These are phyloP conservation scores for Aplosporella prunicola DNA, from an alignment of 2,329 filamentous ascomycete genomes.

Conservation along the genomic window DNA sequence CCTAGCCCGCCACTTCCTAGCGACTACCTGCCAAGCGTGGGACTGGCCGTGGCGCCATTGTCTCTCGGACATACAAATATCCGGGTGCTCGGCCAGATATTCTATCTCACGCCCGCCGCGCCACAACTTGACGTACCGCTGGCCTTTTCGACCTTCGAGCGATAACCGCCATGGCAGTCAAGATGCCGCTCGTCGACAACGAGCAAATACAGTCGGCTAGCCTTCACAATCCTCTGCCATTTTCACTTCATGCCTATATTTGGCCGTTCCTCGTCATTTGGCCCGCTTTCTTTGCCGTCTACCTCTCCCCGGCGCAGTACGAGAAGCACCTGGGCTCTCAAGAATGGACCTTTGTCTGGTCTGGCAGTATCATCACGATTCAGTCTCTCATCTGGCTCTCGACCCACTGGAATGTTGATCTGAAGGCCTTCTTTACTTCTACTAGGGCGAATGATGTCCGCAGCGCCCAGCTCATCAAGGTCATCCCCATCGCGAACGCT, in stretches of 20 bases:
- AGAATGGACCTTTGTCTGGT: slow-evolving; percentile 97
- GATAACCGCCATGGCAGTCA: too few species aligned
- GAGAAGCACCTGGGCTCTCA: slow-evolving; percentile 84
- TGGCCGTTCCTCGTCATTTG: slow-evolving; percentile 90
- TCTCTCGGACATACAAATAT: too few species aligned
- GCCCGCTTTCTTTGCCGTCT: slow-evolving; percentile 84
- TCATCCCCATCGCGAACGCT: slow-evolving; percentile 82
- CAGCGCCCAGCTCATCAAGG: slow-evolving; percentile 79
- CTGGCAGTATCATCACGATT: slow-evolving; percentile 73
- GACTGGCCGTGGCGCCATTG: too few species aligned
- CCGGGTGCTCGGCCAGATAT: too few species aligned
- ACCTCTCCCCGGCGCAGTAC: slow-evolving; percentile 74
- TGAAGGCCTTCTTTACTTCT: slow-evolving; percentile 74
- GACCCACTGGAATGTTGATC: slow-evolving; percentile 93
- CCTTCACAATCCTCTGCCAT: slow-evolving; percentile 75
- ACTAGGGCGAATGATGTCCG: slow-evolving; percentile 59
- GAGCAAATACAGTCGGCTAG: slow-evolving; percentile 79
- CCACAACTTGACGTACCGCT: too few species aligned
- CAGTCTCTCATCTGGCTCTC: slow-evolving; percentile 89
- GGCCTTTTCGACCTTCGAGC: background rate
- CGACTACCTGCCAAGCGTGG: too few species aligned
- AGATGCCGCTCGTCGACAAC: slow-evolving; percentile 72
- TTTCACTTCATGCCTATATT: slow-evolving; percentile 75
- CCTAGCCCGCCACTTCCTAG: too few species aligned
- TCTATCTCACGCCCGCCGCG: too few species aligned